Conservation (phyloP, 2,329 filamentous ascomycete species). For the Botryotinia narcissicola region DNA sequence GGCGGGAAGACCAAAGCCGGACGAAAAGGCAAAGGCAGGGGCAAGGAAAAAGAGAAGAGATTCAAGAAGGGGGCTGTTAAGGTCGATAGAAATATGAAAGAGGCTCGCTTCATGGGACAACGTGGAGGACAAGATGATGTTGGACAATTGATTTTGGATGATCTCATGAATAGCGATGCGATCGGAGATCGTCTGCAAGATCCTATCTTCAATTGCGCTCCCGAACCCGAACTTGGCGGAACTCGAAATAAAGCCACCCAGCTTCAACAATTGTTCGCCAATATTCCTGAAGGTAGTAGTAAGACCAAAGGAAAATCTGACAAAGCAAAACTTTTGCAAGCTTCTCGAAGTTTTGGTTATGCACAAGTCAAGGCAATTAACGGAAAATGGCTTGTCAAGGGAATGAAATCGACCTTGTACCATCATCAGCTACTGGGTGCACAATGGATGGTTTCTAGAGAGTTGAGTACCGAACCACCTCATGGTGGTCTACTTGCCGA, state of each 20-base stretch:
- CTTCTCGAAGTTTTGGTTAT: conserved; percentile 44
- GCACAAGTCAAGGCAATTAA: conserved; percentile 38
- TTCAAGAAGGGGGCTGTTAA: conserved; percentile 18
- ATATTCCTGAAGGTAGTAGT: conserved; percentile 30
- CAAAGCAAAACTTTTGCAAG: conserved; percentile 40
- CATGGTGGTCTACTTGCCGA: conserved; percentile 58
- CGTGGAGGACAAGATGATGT: conserved; percentile 24
- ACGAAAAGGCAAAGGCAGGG: conserved; percentile 23
- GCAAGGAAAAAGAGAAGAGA: conserved; percentile 10
- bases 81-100: conserved; percentile 8
- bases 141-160: conserved; percentile 28
- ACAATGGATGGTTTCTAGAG: conserved; percentile 54
- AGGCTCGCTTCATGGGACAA: not conserved
- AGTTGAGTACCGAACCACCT: conserved; percentile 42
- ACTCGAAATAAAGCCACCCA: conserved; percentile 30
- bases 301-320: conserved; percentile 35
- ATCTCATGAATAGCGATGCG: conserved; percentile 27
- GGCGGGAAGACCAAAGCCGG: conserved; percentile 3
- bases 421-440: conserved; percentile 51
- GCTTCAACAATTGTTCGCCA: conserved; percentile 31
- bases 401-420: conserved; percentile 48
- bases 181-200: conserved; percentile 30
- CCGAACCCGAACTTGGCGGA: conserved; percentile 26
- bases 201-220: conserved; percentile 25
- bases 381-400: conserved; percentile 46